Evolutionary conservation across 1,284 basidiomycete species (phyloP).

Genomic region (Ganoderma lucidum): DNA sequence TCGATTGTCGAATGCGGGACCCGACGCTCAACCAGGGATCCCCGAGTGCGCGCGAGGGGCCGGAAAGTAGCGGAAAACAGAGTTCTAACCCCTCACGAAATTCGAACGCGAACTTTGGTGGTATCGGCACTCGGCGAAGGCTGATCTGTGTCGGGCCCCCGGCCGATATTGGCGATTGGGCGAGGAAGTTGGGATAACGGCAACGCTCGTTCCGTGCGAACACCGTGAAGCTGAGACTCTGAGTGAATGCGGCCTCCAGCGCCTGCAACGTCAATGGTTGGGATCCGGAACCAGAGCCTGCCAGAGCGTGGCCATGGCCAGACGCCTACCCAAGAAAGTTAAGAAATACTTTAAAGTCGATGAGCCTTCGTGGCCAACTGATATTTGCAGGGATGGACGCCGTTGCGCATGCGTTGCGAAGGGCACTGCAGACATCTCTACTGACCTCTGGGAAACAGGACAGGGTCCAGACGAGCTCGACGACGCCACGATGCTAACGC

Average conservation of each 20-base stretch:
- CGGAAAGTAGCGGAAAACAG: background rate
- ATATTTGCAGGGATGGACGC: background rate
- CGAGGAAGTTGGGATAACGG: background rate
- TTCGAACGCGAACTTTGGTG: background rate
- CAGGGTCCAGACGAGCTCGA: background rate
- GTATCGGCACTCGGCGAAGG: background rate
- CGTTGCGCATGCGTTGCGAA: background rate
- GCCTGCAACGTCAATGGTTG: background rate
- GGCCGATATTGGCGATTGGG: background rate
- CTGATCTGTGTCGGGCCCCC: background rate
- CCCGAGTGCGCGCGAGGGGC: background rate
- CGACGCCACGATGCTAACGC: background rate
- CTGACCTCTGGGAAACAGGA: background rate
- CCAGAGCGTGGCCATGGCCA: background rate
- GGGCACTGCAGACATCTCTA: background rate
- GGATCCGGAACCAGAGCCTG: background rate
- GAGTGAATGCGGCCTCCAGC: background rate
- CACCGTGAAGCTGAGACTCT: background rate
- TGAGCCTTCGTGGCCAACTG: background rate
- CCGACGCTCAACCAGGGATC: background rate
- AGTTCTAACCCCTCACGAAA: background rate
- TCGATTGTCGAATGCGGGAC: background rate
- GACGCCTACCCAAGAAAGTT: background rate
- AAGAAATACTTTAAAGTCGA: no score
- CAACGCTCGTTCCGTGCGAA: conserved; percentile 2